Evolutionary conservation across 768 basidiomycete species (phyloP), one percentile per base, ranked within the genome.

Genomic region (Kwoniella sp.): DNA sequence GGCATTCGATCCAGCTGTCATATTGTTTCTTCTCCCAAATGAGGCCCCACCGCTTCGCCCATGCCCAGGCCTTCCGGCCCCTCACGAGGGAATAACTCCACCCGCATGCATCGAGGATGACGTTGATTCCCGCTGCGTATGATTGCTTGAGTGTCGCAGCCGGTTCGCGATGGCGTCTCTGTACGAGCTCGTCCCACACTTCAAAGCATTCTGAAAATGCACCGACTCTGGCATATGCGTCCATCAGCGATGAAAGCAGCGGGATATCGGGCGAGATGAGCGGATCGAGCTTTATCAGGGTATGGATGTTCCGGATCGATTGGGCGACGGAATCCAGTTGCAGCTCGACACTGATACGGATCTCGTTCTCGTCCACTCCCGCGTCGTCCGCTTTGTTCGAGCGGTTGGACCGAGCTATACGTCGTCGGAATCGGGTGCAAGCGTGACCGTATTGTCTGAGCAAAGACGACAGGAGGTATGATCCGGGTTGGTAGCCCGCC

Each of bases 211-310:
- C 89, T 0, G 81, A 82, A 66, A 88, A 90, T 65, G 86, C 87
- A 4, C 87, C 87, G 7, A 88, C 83, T n/a, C 87, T 88, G 71
- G 90, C 87, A 80, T 94, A 97, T 0, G 91, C 88, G 78, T 91
- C 87, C 90, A 96, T 91, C 66, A 96, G 82, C 73, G 90, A 86
- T 76, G 93, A 94, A 85, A 90, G 88, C 13, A 92, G 83, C 2
- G 83, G 79, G 13, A 83, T 80, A 70, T 92, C 89, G 1, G 91
- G 89, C 9, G 88, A 85, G 62, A 93, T 81, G n/a, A 86, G 84
- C 15, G 89, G 84, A 73, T 93, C 91, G 47, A 93, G 83, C n/a
- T 87, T 88, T 74, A 95, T 84, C 61, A 87, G 83, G 65, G 90
- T 86, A 77, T 94, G 91, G 8, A 88, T 84, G 9, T 87, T 86